These are phyloP conservation scores for Theobroma grandiflorum DNA, from an alignment of 441 rosid genomes.

Conservation along the genomic window DNA sequence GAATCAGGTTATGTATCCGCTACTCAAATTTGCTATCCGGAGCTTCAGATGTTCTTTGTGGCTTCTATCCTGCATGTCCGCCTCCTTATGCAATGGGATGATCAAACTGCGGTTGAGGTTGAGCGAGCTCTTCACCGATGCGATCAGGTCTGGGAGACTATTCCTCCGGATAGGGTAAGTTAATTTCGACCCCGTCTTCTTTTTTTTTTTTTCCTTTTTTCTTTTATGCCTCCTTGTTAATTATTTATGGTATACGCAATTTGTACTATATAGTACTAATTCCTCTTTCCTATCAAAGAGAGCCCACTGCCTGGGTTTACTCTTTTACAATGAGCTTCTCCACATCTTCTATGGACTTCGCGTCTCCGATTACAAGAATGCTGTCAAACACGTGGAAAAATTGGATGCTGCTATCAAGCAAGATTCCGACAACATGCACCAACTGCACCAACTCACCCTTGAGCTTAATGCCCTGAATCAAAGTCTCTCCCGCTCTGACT, in stretches of 20 bases:
- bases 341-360: constrained; percentile 89
- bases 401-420: constrained; percentile 91
- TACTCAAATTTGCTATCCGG: constrained; percentile 67
- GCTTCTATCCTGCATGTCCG: constrained; percentile 88
- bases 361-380: constrained; percentile 89
- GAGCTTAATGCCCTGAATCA: constrained; percentile 75
- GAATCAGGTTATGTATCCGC: constrained; percentile 73
- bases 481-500: constrained; percentile 69
- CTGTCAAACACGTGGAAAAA: constrained; percentile 78
- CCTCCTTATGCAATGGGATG: constrained; percentile 84
- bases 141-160: constrained; percentile 75
- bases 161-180: constrained; percentile 75
- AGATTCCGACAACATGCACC: constrained; percentile 62
- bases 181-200: constrained; percentile 6
- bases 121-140: constrained; percentile 74
- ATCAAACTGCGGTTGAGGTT: constrained; percentile 68
- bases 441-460: constrained; percentile 53
- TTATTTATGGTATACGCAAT: not conserved
- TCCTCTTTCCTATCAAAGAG: constrained; percentile 46
- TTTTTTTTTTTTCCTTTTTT: not conserved
- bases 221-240: not conserved
- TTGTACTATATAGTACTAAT: not conserved
- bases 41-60: constrained; percentile 94
- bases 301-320: constrained; percentile 72
- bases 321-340: constrained; percentile 91